phyloP scores from a whole-genome alignment of 2,329 filamentous ascomycete genomes.

The Fusarium sp. region DNA sequence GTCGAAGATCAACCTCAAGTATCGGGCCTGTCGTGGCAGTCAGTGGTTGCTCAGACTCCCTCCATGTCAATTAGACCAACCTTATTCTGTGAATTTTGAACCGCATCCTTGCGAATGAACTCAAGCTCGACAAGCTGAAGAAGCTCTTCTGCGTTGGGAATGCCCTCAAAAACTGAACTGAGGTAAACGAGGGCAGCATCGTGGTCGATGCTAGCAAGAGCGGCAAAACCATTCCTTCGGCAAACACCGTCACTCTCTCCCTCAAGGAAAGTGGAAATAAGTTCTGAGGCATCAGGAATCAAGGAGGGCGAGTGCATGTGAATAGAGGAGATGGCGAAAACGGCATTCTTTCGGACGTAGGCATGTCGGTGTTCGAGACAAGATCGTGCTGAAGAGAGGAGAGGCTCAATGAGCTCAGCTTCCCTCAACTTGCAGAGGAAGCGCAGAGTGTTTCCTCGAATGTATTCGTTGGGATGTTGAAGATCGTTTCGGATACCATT shows the following conservation, averaged over 20 bases:
- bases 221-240: slow-evolving; percentile 97
- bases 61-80: slow-evolving; percentile 57
- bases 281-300: slow-evolving; percentile 94
- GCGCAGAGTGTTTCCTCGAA: slow-evolving; percentile 96
- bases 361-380: slow-evolving; percentile 97
- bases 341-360: slow-evolving; percentile 98
- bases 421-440: slow-evolving; percentile 98
- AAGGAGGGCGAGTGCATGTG: slow-evolving; percentile 89
- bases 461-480: slow-evolving; percentile 98
- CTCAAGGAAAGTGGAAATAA: slow-evolving; percentile 90
- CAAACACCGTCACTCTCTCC: slow-evolving; percentile 93
- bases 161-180: slow-evolving; percentile 89
- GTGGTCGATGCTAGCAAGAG: slow-evolving; percentile 90
- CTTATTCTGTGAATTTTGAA: slow-evolving; percentile 95
- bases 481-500: slow-evolving; percentile 98
- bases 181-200: slow-evolving; percentile 92
- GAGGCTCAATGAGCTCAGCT: slow-evolving; percentile 93
- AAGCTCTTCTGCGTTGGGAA: slow-evolving; percentile 93
- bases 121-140: slow-evolving; percentile 94
- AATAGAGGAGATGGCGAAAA: slow-evolving; percentile 94
- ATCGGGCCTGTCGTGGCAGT: slow-evolving; percentile 73
- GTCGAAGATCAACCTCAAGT: slow-evolving; percentile 95
- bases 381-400: slow-evolving; percentile 89
- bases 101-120: slow-evolving; percentile 97
- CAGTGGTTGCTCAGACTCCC: slow-evolving; percentile 44